Conservation (phyloP, 768 basidiomycete genomes). For the Boletus bicolor region DNA sequence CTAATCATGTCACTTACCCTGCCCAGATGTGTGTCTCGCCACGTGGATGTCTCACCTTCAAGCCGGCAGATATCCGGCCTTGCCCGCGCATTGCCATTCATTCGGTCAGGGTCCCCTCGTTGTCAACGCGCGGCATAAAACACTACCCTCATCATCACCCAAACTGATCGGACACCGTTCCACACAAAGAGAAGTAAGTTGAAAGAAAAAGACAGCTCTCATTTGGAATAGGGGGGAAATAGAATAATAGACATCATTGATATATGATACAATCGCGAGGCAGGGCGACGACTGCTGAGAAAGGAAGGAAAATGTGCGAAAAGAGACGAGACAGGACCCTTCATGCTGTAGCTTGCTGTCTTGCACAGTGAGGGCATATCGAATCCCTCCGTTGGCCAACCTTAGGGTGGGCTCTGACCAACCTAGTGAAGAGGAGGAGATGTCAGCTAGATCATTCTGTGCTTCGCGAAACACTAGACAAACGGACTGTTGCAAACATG, state of each 20-base stretch:
- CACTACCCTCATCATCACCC: conserved; percentile 4
- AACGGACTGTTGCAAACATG: conserved; percentile 41
- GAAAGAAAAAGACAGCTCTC: neutral
- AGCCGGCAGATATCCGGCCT: conserved; percentile 3
- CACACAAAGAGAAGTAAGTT: neutral
- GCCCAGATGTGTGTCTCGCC: neutral
- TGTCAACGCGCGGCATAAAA: conserved; percentile 21
- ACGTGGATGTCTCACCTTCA: conserved; percentile 7
- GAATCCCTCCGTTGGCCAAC: conserved; percentile 17
- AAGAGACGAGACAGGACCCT: neutral
- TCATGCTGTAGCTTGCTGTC: conserved; percentile 12
- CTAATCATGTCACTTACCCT: neutral
- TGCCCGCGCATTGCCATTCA: conserved; percentile 1
- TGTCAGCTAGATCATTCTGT: conserved; percentile 15
- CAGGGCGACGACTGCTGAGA: neutral
- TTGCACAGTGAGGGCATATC: conserved; percentile 21
- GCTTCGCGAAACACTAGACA: neutral
- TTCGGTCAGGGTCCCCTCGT: conserved; percentile 19
- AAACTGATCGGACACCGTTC: conserved; percentile 9
- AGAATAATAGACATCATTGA: conserved; percentile 21
- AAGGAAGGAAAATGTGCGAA: neutral
- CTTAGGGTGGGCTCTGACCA: conserved; percentile 22
- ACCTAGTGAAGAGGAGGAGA: conserved; percentile 8
- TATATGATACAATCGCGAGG: conserved; percentile 12
- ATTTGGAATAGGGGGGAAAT: conserved; percentile 5